These are phyloP conservation scores for Aquilaria yunnanensis DNA, from an alignment of 345 rosid genomes.

Conservation along the genomic window DNA sequence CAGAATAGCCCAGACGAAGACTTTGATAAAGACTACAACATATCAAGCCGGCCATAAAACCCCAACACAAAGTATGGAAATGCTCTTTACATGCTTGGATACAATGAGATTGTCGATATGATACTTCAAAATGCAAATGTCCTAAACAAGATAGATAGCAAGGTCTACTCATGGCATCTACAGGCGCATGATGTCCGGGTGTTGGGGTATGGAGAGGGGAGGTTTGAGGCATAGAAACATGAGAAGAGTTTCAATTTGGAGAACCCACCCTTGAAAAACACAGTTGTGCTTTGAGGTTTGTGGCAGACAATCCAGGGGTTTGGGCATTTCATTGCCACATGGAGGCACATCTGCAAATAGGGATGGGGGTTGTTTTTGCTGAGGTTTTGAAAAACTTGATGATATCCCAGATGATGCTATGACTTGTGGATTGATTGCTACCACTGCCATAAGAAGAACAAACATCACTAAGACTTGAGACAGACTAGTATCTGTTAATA, in stretches of 20 bases:
- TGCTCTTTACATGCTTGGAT: slow-evolving; percentile 41
- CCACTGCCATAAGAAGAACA: too few relatives aligned
- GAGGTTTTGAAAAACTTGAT: slow-evolving; percentile 39
- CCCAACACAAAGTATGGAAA: slow-evolving; percentile 39
- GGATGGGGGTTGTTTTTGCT: slow-evolving; percentile 86
- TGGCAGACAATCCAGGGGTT: slow-evolving; percentile 78
- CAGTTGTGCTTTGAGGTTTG: slow-evolving; percentile 49
- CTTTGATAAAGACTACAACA: slow-evolving; percentile 33
- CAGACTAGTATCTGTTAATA: too few relatives aligned
- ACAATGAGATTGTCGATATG: slow-evolving; percentile 53
- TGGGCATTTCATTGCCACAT: slow-evolving; percentile 95
- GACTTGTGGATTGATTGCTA: slow-evolving; percentile 43
- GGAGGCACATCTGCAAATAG: slow-evolving; percentile 90
- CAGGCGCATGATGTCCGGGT: slow-evolving; percentile 92
- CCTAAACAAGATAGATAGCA: slow-evolving; percentile 30
- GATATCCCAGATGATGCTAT: slow-evolving; percentile 42
- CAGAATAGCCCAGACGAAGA: slow-evolving; percentile 36
- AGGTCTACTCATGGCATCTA: slow-evolving; percentile 82
- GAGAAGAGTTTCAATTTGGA: slow-evolving; percentile 40
- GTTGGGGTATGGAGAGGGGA: slow-evolving; percentile 73
- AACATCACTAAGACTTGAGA: too few relatives aligned
- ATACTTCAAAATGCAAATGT: slow-evolving; percentile 69
- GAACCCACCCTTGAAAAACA: slow-evolving; percentile 70
- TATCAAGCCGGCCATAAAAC: slow-evolving; percentile 40
- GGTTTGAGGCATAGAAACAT: slow-evolving; percentile 16